Base-by-base conservation (phyloP, 306 rosid species). In the Cicer pinnatifidum region DNA sequence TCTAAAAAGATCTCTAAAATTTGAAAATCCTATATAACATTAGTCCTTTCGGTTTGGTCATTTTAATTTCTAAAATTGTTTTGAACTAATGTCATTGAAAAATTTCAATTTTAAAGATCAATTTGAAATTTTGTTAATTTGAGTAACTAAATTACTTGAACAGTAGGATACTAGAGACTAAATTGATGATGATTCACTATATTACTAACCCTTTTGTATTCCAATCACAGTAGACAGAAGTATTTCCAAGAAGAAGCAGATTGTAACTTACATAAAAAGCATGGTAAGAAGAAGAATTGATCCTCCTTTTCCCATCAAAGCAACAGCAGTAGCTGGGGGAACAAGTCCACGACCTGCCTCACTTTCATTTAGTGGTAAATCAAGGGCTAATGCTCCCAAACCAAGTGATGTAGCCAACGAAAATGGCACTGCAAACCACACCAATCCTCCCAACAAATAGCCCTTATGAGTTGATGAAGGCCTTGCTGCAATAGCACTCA, bases 401-500 rank as follows among this genome's bases (percentile, higher is more conserved):
- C 96, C 98, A 33, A 93, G 80, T 63, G 97, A 84, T 72, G 98
- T 93, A 37, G 97, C 98, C 77, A 93, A 85, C 68, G 98, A 89
- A 82, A 93, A 93, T 69, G 97, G 98, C 75, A 93, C 98, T 3
- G 97, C 98, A 88, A 93, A 93, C 98, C 98, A 93, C 57, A 93
- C 96, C 78, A 93, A 72, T 17, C 98, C 98, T 67, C 98, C 98
- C 86, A 93, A 79, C 89, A 93, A 83, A 75, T 93, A 93, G 37
- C 97, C 97, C 81, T 93, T 93, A 47, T 91, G 98, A 69, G 98
- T 93, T 51, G 97, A 93, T 75, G 98, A 91, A 33, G 98, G 98
- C 64, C 98, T 72, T 39, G 98, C 97, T 12, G 97, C 98, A 39
- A 93, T 93, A 13, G 98, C 98, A 65, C 98, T 93, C 78, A 91